Conservation (phyloP, 352 stramenopile genomes). For the Globisporangium polare region DNA sequence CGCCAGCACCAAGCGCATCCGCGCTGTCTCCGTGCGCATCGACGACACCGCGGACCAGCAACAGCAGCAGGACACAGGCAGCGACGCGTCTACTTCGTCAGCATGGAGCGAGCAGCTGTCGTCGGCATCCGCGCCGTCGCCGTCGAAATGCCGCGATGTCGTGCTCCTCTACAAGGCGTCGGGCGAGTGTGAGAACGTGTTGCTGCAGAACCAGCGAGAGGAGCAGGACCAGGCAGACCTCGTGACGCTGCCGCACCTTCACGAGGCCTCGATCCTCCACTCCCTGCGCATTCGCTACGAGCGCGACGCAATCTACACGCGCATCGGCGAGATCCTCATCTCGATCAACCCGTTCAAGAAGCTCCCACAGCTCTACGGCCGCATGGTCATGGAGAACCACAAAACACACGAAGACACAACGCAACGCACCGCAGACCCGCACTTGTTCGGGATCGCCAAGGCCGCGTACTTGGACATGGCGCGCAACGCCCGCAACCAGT, state of each 20-base stretch:
- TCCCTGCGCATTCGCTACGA: slow-evolving; percentile 72
- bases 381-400: slow-evolving; percentile 45
- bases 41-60: background rate
- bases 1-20: background rate
- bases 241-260: slow-evolving; percentile 76
- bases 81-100: background rate
- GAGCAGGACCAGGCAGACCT: slow-evolving; percentile 74
- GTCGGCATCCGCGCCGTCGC: slow-evolving; percentile 6
- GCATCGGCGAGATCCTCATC: slow-evolving; percentile 83
- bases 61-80: background rate
- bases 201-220: slow-evolving; percentile 60
- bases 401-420: slow-evolving; percentile 23
- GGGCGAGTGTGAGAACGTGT: slow-evolving; percentile 62
- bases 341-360: slow-evolving; percentile 86
- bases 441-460: slow-evolving; percentile 76
- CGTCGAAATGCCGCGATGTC: slow-evolving; percentile 27
- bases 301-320: slow-evolving; percentile 83
- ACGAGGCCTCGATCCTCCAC: slow-evolving; percentile 83
- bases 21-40: slow-evolving; percentile 8
- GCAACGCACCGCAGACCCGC: slow-evolving; percentile 24
- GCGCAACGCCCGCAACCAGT: slow-evolving; percentile 64
- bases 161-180: slow-evolving; percentile 26
- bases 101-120: slow-evolving; percentile 11
- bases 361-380: slow-evolving; percentile 64
- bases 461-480: slow-evolving; percentile 71